Evolutionary conservation across 2,329 filamentous ascomycete genomes (phyloP), one percentile per base, ranked within the genome.

Genomic region (Coniochaeta prunicola): DNA sequence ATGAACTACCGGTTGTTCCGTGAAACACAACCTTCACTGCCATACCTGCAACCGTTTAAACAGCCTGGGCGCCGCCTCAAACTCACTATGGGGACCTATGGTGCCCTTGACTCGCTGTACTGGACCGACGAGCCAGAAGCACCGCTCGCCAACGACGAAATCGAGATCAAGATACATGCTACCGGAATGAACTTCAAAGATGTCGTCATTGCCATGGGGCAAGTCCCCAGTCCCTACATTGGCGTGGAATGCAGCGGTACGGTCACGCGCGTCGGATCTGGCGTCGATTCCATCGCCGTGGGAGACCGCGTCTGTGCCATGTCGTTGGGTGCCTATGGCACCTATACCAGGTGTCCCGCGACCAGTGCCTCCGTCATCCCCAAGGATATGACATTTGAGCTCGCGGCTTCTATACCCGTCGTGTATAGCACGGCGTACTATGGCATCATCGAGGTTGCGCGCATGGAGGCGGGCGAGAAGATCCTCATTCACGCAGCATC

Each of bases 221-320:
- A 81, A 56, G 57, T 77, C 2, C 53, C 53, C 30, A 56, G 30
- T 24, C 31, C 53, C 31, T 28, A 53, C 8, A 31, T 31, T 28
- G 50, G 50, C 8, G 26, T 53, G 13, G 50, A 53, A 34, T 36
- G 30, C 1, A 60, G 61, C n/a, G 76, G 76, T 1, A 57, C 60
- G 26, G 65, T 78, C n/a, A 66, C 61, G 40, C 61, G 65, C 12
- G 58, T 70, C 5, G 76, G 76, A 9, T 58, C 64, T 3, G 45
- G 66, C 13, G 69, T 73, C 8, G 62, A 55, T 6, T 59, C 64
- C 5, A 65, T 79, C 42, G 56, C 61, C 2, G 55, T 65, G 3
- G 77, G 76, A 3, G 75, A 81, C 42, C 65, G 68, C 7, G 79
- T 82, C 24, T 64, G 70, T 4, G 74, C 74, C 13, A 60, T 70